These are phyloP conservation scores for Kwoniella dejecticola DNA, from an alignment of 768 basidiomycete species.

Conservation along the genomic window DNA sequence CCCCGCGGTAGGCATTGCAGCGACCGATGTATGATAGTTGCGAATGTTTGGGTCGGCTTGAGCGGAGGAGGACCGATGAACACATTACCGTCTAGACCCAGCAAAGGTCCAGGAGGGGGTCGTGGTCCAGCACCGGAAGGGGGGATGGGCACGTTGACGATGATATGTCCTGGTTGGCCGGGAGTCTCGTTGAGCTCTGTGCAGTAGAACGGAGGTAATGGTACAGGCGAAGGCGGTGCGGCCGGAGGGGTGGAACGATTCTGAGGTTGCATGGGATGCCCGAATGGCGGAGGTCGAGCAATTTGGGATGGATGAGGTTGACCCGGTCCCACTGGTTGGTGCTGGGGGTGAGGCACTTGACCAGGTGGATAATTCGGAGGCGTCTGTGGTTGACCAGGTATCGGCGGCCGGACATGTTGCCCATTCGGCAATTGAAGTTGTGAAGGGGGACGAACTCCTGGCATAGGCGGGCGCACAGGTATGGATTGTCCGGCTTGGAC, in stretches of 20 bases:
- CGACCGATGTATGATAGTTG: slow-evolving; percentile 85
- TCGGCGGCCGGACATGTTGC: background rate
- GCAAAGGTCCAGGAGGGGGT: slow-evolving; percentile 48
- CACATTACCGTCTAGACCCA: slow-evolving; percentile 51
- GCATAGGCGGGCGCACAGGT: slow-evolving; percentile 13
- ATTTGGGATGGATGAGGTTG: slow-evolving; percentile 16
- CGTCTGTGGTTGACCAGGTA: slow-evolving; percentile 2
- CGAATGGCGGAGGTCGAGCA: slow-evolving; percentile 12
- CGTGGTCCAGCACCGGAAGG: slow-evolving; percentile 51
- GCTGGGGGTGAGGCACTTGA: background rate
- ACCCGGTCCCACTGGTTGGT: background rate
- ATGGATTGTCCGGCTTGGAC: slow-evolving; percentile 12
- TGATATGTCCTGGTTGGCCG: slow-evolving; percentile 50
- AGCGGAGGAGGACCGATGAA: slow-evolving; percentile 62
- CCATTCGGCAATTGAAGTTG: slow-evolving; percentile 1
- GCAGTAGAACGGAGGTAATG: slow-evolving; percentile 57
- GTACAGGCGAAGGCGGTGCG: slow-evolving; percentile 39
- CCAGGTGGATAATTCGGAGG: slow-evolving; percentile 1
- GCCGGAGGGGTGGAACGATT: slow-evolving; percentile 18
- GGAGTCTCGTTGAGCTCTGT: slow-evolving; percentile 62
- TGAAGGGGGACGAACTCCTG: slow-evolving; percentile 14
- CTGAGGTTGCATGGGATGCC: slow-evolving; percentile 13
- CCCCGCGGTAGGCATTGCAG: slow-evolving; percentile 63
- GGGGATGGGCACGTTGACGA: slow-evolving; percentile 51
- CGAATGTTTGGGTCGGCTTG: slow-evolving; percentile 87